These are phyloP conservation scores for Achlya hypogyna DNA, from an alignment of 352 stramenopile genomes.

Conservation along the genomic window DNA sequence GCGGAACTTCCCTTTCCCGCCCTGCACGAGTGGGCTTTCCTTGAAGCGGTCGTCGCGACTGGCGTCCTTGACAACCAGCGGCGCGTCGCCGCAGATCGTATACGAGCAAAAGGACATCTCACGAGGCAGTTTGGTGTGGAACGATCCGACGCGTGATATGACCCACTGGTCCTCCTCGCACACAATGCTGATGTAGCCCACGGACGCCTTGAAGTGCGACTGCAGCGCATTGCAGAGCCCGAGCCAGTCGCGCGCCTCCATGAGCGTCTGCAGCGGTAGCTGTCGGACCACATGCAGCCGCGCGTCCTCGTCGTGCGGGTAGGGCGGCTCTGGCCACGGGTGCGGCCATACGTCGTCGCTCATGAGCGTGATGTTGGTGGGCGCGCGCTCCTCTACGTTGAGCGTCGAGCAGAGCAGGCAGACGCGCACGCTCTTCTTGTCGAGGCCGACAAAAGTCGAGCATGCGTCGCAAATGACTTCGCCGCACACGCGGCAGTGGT, in stretches of 20 bases:
- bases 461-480: slow-evolving; percentile 82
- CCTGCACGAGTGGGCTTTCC: slow-evolving; percentile 82
- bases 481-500: slow-evolving; percentile 72
- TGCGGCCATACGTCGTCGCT: slow-evolving; percentile 60
- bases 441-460: slow-evolving; percentile 24
- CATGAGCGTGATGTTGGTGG: slow-evolving; percentile 40
- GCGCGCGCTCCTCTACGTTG: slow-evolving; percentile 35
- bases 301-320: slow-evolving; percentile 71
- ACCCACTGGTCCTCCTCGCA: slow-evolving; percentile 63
- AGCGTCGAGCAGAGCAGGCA: slow-evolving; percentile 79
- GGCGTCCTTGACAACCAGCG: slow-evolving; percentile 75
- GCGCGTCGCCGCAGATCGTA: slow-evolving; percentile 71
- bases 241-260: slow-evolving; percentile 77
- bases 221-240: slow-evolving; percentile 75
- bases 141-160: slow-evolving; percentile 24
- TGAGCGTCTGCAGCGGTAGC: slow-evolving; percentile 69
- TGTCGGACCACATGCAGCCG: slow-evolving; percentile 62
- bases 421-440: slow-evolving; percentile 42
- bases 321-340: slow-evolving; percentile 71
- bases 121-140: slow-evolving; percentile 62
- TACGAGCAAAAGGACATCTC: slow-evolving; percentile 80
- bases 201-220: slow-evolving; percentile 75
- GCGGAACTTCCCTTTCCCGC: slow-evolving; percentile 78
- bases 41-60: slow-evolving; percentile 77
- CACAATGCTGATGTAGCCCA: slow-evolving; percentile 81